These are phyloP conservation scores for Jaltomata sinuosa DNA, from an alignment of 257 asterid genomes.

Conservation along the genomic window DNA sequence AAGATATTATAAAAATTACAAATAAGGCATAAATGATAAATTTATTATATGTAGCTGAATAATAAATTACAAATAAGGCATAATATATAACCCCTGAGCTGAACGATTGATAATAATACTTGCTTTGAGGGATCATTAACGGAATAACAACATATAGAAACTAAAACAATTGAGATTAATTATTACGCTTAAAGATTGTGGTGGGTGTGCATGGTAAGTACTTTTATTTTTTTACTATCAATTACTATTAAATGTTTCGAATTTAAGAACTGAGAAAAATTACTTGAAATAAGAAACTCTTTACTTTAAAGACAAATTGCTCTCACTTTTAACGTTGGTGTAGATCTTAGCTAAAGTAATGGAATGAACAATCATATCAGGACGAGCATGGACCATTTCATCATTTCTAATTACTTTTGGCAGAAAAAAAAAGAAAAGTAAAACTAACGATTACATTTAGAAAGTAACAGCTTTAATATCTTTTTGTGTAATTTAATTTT, in stretches of 20 bases:
- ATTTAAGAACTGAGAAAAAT: neutral
- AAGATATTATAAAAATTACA: neutral
- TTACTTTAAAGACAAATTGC: neutral
- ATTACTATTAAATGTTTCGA: neutral
- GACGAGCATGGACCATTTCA: slow-evolving; percentile 2
- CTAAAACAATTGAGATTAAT: too few species aligned
- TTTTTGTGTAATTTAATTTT: too few species aligned
- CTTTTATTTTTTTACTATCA: neutral
- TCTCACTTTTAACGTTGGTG: neutral
- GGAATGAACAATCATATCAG: neutral
- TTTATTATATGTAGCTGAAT: too few species aligned
- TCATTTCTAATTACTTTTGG: neutral
- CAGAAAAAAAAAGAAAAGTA: neutral
- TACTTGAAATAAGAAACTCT: neutral
- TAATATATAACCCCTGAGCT: too few species aligned
- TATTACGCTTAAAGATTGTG: too few species aligned
- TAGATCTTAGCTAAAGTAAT: neutral
- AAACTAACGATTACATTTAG: neutral
- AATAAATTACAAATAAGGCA: too few species aligned
- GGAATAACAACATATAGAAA: neutral
- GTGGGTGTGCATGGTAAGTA: neutral
- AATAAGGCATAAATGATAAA: neutral
- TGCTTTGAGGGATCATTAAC: neutral
- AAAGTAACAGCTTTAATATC: too few species aligned
- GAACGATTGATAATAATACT: neutral